phyloP scores from a whole-genome alignment of 2,329 filamentous ascomycete genomes.

The Atkinsonella hypoxylon region DNA sequence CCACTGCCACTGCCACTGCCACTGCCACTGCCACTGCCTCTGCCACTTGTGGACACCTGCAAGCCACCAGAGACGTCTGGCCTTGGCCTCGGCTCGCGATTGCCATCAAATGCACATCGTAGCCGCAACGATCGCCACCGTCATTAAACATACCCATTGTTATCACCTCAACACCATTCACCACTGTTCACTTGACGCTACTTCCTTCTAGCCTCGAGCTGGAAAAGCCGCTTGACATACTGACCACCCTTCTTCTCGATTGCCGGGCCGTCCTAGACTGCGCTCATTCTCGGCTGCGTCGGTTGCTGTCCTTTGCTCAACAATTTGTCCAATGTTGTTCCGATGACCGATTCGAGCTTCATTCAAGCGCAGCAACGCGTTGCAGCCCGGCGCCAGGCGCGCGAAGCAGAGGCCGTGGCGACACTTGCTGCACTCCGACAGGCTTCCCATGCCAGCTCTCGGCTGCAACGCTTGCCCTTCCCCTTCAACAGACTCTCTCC shows the following conservation, averaged over 20 bases:
- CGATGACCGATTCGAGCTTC: conserved; percentile 54
- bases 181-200: background rate
- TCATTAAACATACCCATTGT: background rate
- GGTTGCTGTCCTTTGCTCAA: background rate
- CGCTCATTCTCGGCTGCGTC: background rate
- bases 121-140: background rate
- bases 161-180: background rate
- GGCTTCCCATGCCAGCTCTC: conserved; percentile 39
- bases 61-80: too few relatives aligned
- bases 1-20: too few relatives aligned
- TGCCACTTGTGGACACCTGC: background rate
- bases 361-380: conserved; percentile 82
- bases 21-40: too few relatives aligned
- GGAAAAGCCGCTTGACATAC: too few relatives aligned
- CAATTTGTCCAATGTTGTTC: conserved; percentile 16
- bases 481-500: conserved; percentile 49
- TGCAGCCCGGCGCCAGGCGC: conserved; percentile 64
- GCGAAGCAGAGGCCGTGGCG: conserved; percentile 53
- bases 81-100: conserved; percentile 1
- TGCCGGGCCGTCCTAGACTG: background rate
- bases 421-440: conserved; percentile 38
- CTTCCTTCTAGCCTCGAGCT: background rate
- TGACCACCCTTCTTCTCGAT: background rate
- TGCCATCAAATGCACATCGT: background rate
- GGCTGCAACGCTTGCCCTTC: conserved; percentile 45